Conservation (phyloP, 2,329 filamentous ascomycete species). For the Pyrenochaeta sp. region DNA sequence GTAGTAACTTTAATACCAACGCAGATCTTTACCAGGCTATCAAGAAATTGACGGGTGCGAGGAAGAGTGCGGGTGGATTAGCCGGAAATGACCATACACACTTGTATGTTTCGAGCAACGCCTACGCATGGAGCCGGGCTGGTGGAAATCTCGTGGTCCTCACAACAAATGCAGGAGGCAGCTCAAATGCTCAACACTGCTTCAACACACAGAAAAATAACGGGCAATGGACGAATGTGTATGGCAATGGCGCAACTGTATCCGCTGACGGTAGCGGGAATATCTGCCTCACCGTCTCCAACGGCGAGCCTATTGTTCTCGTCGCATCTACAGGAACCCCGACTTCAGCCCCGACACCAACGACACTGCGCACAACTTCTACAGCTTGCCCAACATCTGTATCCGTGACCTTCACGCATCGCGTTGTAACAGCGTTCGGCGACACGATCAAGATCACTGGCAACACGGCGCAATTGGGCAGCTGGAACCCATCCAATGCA, state of each 20-base stretch:
- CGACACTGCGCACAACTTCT: constrained; percentile 10
- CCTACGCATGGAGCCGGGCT: constrained; percentile 58
- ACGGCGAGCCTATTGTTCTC: constrained; percentile 56
- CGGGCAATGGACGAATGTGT: constrained; percentile 53
- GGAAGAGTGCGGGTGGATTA: constrained; percentile 52
- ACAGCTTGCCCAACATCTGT: constrained; percentile 41
- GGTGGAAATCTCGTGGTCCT: constrained; percentile 56
- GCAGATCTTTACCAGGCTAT: constrained; percentile 41
- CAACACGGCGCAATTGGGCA: constrained; percentile 54
- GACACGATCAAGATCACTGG: constrained; percentile 60
- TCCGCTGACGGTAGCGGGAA: constrained; percentile 52
- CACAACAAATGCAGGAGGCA: constrained; percentile 52
- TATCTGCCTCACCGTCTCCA: constrained; percentile 53
- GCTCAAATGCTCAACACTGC: constrained; percentile 52
- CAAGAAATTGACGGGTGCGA: constrained; percentile 34
- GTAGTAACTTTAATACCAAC: constrained; percentile 45
- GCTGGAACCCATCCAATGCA: constrained; percentile 52
- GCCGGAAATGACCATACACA: constrained; percentile 56
- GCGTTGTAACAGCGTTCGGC: constrained; percentile 57
- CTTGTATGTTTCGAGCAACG: constrained; percentile 53
- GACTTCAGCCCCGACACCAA: constrained; percentile 10
- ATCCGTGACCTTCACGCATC: constrained; percentile 56
- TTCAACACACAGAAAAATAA: constrained; percentile 53
- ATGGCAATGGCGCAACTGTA: constrained; percentile 47
- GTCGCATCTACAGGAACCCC: constrained; percentile 24